Evolutionary conservation across 805 yeast species (phyloP), one percentile per base, ranked within the genome.

Genomic region (Metschnikowia cerradonensis): DNA sequence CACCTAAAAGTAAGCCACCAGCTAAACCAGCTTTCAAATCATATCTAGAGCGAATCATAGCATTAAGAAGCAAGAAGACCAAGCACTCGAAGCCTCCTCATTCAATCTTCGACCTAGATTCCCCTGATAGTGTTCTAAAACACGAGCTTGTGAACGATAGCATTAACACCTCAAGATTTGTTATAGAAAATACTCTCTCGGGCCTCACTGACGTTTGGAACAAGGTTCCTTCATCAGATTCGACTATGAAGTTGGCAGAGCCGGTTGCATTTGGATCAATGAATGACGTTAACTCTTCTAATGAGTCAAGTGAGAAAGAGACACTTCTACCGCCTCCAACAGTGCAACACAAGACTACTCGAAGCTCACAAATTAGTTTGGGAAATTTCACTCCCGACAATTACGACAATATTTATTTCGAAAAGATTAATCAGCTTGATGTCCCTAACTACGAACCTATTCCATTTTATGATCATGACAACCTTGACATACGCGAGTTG

Each of bases 31-130:
- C 37, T 30, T 56, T 53, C 51, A 57, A 54, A 51, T 67, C 72
- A 1, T 70, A 68, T 53, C 57, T 70, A 14, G 72, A 70, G 45
- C 61, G 64, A 35, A 68, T 70, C 20, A 49, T 70, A 13, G 67
- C 63, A 6, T 45, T 55, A 11, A 57, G 52, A 22, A 52, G 51
- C 26, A 47, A 51, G 8, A 30, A 42, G 10, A 39, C 52, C 8
- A 44, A 17, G 32, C 31, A 44, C 14, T 34, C 40, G 17, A 26
- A 22, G 15, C 46, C 47, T 3, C 31, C 37, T 23, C 46, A 44
- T 19, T 52, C 53, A 13, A 39, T 49, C 2, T 52, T 45, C 17
- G 58, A 52, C 10, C 44, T 42, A 13, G 55, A 47, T 10, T 46
- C 51, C 10, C 43, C 51, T 4, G 51, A 48, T 32, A 47, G 50